phyloP scores from a whole-genome alignment of 192 early-diverging fungal species.

The Dissophora ornata region DNA sequence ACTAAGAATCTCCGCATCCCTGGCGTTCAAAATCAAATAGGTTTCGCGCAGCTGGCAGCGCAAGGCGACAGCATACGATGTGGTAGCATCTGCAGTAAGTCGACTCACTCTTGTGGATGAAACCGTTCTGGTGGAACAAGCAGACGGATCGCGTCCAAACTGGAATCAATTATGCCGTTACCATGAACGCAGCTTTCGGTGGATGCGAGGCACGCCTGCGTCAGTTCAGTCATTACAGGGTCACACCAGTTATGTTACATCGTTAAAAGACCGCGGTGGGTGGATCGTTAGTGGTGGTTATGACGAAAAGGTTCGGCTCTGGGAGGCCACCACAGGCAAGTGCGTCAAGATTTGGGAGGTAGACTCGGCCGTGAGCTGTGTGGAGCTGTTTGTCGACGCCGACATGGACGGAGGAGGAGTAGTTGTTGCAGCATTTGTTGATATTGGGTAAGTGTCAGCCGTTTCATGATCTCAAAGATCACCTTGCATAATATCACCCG shows the following conservation, averaged over 20 bases:
- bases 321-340: conserved; percentile 42
- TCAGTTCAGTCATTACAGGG: conserved; percentile 23
- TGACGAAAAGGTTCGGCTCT: conserved; percentile 52
- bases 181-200: conserved; percentile 30
- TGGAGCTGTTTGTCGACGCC: conserved; percentile 28
- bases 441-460: conserved; percentile 41
- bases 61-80: conserved; percentile 8
- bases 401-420: conserved; percentile 32
- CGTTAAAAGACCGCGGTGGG: conserved; percentile 22
- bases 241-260: conserved; percentile 44
- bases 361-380: conserved; percentile 45
- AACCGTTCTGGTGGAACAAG: background rate
- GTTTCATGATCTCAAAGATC: background rate
- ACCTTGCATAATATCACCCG: no score
- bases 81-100: conserved; percentile 8
- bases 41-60: conserved; percentile 32
- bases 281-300: conserved; percentile 53
- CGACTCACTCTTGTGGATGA: conserved; percentile 16
- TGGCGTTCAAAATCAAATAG: conserved; percentile 12
- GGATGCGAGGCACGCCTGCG: conserved; percentile 17
- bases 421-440: conserved; percentile 47
- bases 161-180: conserved; percentile 45
- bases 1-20: no score
- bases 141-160: conserved; percentile 13
- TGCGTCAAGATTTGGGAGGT: conserved; percentile 51